Base-by-base conservation (phyloP, 352 stramenopile genomes). In the Globisporangium apiculatum region DNA sequence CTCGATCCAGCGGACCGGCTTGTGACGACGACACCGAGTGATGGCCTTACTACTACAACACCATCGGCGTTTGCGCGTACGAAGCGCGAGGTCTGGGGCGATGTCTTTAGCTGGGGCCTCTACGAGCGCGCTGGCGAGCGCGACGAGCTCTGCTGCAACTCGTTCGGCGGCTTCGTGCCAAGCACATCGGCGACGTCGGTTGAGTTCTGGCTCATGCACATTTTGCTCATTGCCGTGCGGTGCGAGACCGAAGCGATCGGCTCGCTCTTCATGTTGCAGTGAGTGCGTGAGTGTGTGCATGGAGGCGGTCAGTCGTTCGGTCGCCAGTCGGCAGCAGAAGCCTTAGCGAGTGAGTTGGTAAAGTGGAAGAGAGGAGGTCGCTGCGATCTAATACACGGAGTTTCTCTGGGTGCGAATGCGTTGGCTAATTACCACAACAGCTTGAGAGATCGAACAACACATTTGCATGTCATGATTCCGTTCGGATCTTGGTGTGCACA, bases 161-260 rank as follows among this genome's bases (percentile, higher is more conserved):
- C 68, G 45, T 87, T 89, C 54, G 79, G 79, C 38, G 79, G 79
- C 17, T 85, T 84, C 43, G 75, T 89, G 42, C 65, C 61, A 14
- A 64, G 51, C 17, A 69, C 76, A 45, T 48, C 71, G 12, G 74
- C 67, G 8, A 71, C 72, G 64, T 82, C 66, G 51, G 55, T 82
- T 38, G 61, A 81, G 57, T 87, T 87, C 52, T 89, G 79, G 79
- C 68, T 87, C 51, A 83, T 87, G 75, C 71, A 87, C 52, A 67
- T 89, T 45, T 64, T 87, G 50, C 57, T 87, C 38, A 87, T 89
- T 51, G 79, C 76, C 7, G 71, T 87, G 40, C 76, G 79, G 7
- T 87, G 75, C 55, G 79, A 87, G 62, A 83, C 61, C 48, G 79
- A 87, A 58, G 76, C 71, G 57, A 69, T 87, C 38, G 73, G 79